Conservation (phyloP, 1,139 yeast genomes). For the Yamadazyma conglobata region DNA sequence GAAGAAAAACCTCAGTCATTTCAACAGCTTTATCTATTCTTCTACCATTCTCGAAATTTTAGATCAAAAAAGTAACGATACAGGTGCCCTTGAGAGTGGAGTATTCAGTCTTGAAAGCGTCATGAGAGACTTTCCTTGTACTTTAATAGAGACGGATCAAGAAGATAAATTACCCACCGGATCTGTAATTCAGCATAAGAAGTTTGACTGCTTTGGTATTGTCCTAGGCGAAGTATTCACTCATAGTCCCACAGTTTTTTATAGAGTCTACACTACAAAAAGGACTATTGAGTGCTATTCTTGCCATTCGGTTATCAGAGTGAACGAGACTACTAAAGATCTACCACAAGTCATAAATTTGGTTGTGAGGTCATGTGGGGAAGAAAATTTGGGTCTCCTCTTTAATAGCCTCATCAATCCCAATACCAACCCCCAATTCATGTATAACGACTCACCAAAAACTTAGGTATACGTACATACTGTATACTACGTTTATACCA, state of each 20-base stretch:
- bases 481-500: too few relatives aligned
- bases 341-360: constrained; percentile 6
- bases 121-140: too few relatives aligned
- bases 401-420: constrained; percentile 1
- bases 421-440: background rate
- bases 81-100: too few relatives aligned
- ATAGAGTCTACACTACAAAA: constrained; percentile 14
- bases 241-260: constrained; percentile 6
- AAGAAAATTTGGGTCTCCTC: constrained; percentile 6
- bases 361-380: constrained; percentile 13
- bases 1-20: constrained; percentile 11
- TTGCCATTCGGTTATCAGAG: constrained; percentile 8
- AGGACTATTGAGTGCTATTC: constrained; percentile 14
- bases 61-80: too few relatives aligned
- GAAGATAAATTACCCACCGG: constrained; percentile 9
- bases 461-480: too few relatives aligned
- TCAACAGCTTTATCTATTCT: constrained; percentile 17
- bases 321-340: constrained; percentile 5
- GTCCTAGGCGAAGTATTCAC: constrained; percentile 12
- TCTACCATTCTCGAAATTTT: too few relatives aligned
- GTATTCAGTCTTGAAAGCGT: too few relatives aligned
- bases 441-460: too few relatives aligned
- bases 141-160: too few relatives aligned
- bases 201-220: constrained; percentile 16
- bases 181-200: constrained; percentile 15